Evolutionary conservation across 306 rosid genomes (phyloP), one percentile per base, ranked within the genome.

Genomic region (Vigna trinervia): DNA sequence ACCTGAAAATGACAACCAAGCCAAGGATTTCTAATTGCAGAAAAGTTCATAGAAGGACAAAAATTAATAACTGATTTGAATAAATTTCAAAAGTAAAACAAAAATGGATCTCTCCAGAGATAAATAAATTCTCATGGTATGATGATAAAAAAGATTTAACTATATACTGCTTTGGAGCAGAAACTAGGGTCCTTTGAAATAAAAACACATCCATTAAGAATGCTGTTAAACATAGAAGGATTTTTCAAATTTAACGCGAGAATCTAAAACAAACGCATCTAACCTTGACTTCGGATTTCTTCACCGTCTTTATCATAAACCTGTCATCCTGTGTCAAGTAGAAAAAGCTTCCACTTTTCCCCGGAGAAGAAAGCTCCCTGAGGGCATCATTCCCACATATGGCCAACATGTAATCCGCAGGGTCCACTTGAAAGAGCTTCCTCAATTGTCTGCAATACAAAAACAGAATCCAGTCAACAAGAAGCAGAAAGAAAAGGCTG

Each of bases 211-310:
- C 38, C 51, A 38, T 28, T 80, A 26, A 17, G 7, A 28, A 47
- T 0, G 1, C 23, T 54, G 66, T 3, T 12, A 13, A 15, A 17
- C 43, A 13, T 7, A 12, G 11, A 60, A 63, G 69, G 8, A 52
- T 17, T 14, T 39, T 45, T 46, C 38, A 54, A 52, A 53, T 46
- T 47, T 20, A 48, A 20, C 1, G 1, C 59, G 13, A 60, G 56
- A 74, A 80, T 45, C 17, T 46, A 84, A 11, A 61, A 19, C 26
- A 48, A 20, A 39, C 73, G 73, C 52, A 68, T 71, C 85, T 9
- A 81, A 96, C 99, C 99, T 96, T 96, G 90, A 92, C 98, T 88
- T 96, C 98, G 0, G 97, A 96, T 80, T 92, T 92, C 86, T 89
- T 96, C 84, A 96, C 98, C 0, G 98, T 96, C 82, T 96, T 96